Conservation (phyloP, 2,329 filamentous ascomycete species). For the Pseudocercospora musae region DNA sequence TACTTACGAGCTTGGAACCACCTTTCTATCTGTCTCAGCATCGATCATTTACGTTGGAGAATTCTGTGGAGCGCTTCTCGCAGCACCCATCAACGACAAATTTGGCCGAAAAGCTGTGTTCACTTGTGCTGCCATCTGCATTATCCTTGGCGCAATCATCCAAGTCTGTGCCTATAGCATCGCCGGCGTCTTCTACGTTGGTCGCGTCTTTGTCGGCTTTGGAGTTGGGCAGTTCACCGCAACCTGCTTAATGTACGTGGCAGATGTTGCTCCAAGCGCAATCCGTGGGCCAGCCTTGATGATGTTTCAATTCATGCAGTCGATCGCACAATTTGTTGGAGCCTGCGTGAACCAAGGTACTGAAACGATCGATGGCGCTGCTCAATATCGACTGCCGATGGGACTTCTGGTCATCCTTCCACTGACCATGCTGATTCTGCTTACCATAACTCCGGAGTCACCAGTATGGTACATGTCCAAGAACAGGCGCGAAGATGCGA, state of each 20-base stretch:
- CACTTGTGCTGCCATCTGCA: conserved; percentile 17
- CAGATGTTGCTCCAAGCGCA: conserved; percentile 21
- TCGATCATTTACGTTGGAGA: conserved; percentile 26
- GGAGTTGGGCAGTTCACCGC: conserved; percentile 24
- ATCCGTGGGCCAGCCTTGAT: conserved; percentile 23
- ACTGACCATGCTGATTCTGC: conserved; percentile 23
- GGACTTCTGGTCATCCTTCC: conserved; percentile 17
- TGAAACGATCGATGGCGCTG: conserved; percentile 20
- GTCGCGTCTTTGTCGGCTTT: conserved; percentile 20
- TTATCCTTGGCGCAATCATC: conserved; percentile 20
- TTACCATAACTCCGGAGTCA: conserved; percentile 21
- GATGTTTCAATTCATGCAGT: conserved; percentile 26
- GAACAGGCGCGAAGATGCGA: conserved; percentile 15
- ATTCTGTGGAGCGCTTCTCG: conserved; percentile 20
- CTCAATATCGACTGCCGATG: conserved; percentile 22
- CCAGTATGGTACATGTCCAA: conserved; percentile 24
- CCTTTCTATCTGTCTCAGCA: conserved; percentile 22
- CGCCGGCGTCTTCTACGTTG: conserved; percentile 23
- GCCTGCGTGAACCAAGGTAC: conserved; percentile 26
- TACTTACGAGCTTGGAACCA: conserved; percentile 18
- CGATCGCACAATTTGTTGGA: conserved; percentile 22
- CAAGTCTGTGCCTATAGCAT: conserved; percentile 23
- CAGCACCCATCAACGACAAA: conserved; percentile 24
- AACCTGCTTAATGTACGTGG: conserved; percentile 22
- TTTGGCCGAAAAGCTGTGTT: conserved; percentile 23